These are phyloP conservation scores for Cladobotryum mycophilum DNA, from an alignment of 2,329 filamentous ascomycete species.

Conservation along the genomic window DNA sequence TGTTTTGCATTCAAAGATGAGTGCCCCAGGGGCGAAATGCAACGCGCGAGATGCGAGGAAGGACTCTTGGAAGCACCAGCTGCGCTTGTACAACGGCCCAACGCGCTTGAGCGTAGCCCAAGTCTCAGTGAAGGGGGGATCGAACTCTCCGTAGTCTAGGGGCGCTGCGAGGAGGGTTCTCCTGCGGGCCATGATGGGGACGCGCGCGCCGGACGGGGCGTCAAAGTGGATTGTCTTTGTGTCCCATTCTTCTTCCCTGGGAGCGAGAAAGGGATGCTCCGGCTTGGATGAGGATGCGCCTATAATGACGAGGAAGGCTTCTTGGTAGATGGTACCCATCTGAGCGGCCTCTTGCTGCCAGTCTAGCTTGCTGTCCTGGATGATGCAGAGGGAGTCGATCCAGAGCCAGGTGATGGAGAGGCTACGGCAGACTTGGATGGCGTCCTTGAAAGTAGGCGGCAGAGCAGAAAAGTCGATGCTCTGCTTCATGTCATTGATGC, in stretches of 20 bases:
- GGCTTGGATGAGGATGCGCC: background rate
- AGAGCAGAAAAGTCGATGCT: background rate
- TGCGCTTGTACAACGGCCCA: slow-evolving; percentile 4
- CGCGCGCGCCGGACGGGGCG: background rate
- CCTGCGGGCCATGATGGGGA: slow-evolving; percentile 1
- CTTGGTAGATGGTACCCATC: background rate
- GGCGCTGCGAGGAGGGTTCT: background rate
- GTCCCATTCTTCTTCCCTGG: slow-evolving; percentile 3
- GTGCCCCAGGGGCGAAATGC: background rate
- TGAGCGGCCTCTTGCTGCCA: background rate
- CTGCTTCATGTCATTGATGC: background rate
- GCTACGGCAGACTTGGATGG: background rate
- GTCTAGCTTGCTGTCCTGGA: slow-evolving; percentile 1
- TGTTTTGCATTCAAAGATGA: background rate
- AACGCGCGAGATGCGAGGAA: background rate
- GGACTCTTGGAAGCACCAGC: slow-evolving; percentile 3
- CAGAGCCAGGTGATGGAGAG: slow-evolving; percentile 3
- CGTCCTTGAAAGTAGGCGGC: slow-evolving; percentile 2
- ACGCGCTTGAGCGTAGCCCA: background rate
- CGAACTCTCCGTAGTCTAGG: background rate
- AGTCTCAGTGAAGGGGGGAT: background rate
- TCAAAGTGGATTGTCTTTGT: slow-evolving; percentile 1
- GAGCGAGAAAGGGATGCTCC: background rate
- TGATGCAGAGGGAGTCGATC: slow-evolving; percentile 6
- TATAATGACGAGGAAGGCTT: slow-evolving; percentile 4